Base-by-base conservation (phyloP, 805 yeast species). In the Yamadazyma scolyti region DNA sequence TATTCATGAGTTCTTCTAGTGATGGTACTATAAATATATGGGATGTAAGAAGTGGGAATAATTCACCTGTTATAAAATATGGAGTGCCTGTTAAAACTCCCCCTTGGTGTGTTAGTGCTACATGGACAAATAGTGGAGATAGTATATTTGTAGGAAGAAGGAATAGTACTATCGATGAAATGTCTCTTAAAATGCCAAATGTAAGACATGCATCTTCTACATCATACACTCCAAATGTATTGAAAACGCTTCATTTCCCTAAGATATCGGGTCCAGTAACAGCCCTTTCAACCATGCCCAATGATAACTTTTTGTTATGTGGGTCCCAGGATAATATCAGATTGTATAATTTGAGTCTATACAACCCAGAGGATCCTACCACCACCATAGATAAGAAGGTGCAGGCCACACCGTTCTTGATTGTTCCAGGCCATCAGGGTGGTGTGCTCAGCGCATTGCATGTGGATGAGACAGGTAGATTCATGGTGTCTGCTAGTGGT, bases 371-470 rank as follows among this genome's bases (percentile, higher is more conserved):
- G n/a, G 31, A 40, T 19, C 43, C 50, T 2, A 41, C 54, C 16
- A 36, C 48, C 28, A 34, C 34, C 2, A 34, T 30, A 23, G 31
- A 68, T 50, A 61, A 54, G 39, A 61, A 47, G 34, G 71, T 67
- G 3, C 59, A 60, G 25, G 72, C 68, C 16, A 68, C 82, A 6
- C 97, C 97, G 11, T 93, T 90, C 51, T 70, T 81, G 54, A 89
- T 94, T 45, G 73, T 93, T 8, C 96, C 98, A 0, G 97, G 98
- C 1, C 97, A 93, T 55, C 96, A 86, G 50, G 97, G 98, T 28
- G 96, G 97, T 16, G 75, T 77, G 3, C 63, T 93, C 20, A 82
- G 95, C 28, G 77, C 78, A 31, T 61, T 93, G 40, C 68, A 75
- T 33, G 80, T 89, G 14, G 97, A 90, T 55, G 90, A 90, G 18